Conservation (phyloP, 352 stramenopile species). For the Phytopythium aichiense region DNA sequence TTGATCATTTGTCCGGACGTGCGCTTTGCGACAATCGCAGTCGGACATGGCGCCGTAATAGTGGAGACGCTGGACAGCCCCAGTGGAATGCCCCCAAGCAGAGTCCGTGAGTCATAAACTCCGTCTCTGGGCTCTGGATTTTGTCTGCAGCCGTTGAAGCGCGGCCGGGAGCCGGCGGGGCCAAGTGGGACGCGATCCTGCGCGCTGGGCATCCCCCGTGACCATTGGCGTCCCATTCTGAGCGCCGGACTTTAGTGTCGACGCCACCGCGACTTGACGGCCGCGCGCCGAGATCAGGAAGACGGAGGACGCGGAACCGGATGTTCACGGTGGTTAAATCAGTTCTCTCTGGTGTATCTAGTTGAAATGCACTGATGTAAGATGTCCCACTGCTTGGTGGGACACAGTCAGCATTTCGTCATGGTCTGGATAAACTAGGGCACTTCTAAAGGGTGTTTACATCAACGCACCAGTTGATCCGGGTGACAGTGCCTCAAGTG, state of each 20-base stretch:
- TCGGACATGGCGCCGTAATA: neutral
- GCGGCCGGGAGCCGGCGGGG: neutral
- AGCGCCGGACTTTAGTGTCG: neutral
- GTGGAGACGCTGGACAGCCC: too few relatives aligned
- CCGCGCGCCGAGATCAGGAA: neutral
- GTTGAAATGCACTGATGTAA: too few relatives aligned
- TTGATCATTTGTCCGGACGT: too few relatives aligned
- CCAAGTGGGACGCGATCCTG: neutral
- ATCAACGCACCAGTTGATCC: neutral
- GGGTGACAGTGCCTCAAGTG: neutral
- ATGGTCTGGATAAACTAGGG: neutral
- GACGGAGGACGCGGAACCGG: neutral
- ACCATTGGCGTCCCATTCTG: neutral
- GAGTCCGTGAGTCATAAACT: neutral
- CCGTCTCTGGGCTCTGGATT: conserved; percentile 6
- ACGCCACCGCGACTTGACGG: neutral
- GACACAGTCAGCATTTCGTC: neutral
- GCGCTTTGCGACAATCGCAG: neutral
- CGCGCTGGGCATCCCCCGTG: neutral
- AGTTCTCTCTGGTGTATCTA: too few relatives aligned
- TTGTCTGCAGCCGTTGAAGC: neutral
- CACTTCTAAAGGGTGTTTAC: neutral
- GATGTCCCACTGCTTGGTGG: too few relatives aligned
- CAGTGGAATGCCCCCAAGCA: neutral
- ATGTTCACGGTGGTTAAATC: neutral